Evolutionary conservation across 129 eudicot species (phyloP).

Genomic region (Lactuca saligna): DNA sequence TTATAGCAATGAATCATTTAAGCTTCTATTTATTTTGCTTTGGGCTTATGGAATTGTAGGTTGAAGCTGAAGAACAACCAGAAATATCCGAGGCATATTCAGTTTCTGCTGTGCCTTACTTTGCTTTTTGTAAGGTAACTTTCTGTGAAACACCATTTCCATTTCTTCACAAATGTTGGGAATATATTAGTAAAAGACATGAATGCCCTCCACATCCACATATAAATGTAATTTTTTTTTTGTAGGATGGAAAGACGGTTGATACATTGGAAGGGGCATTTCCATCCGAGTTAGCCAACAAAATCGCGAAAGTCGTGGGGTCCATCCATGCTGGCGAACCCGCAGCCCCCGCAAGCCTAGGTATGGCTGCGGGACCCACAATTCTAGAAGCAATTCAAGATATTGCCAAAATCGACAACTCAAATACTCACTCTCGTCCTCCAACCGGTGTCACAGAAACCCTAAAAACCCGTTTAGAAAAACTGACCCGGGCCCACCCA

Average conservation of each 20-base stretch:
- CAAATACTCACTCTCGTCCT: conserved; percentile 22
- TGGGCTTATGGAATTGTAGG: conserved; percentile 35
- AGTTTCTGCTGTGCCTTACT: conserved; percentile 94
- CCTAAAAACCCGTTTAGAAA: conserved; percentile 61
- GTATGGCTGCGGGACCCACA: conserved; percentile 93
- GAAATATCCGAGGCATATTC: conserved; percentile 92
- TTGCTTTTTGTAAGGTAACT: conserved; percentile 78
- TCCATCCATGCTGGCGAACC: conserved; percentile 68
- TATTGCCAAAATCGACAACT: conserved; percentile 53
- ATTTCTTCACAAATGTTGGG: background rate
- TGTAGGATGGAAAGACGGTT: conserved; percentile 71
- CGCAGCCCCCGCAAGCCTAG: conserved; percentile 94
- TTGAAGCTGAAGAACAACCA: conserved; percentile 99
- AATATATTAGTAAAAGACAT: background rate
- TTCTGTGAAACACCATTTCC: background rate
- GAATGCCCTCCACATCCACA: no score
- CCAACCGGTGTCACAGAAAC: conserved; percentile 36
- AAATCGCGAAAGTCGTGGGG: conserved; percentile 90
- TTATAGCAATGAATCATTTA: background rate
- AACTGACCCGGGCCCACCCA: conserved; percentile 70
- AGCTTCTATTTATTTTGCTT: background rate
- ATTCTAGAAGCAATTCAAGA: conserved; percentile 78
- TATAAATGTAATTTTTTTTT: background rate
- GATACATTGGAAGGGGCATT: conserved; percentile 95
- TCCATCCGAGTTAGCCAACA: conserved; percentile 86